Base-by-base conservation (phyloP, 1,139 yeast species). In the Geotrichum carabidarum region DNA sequence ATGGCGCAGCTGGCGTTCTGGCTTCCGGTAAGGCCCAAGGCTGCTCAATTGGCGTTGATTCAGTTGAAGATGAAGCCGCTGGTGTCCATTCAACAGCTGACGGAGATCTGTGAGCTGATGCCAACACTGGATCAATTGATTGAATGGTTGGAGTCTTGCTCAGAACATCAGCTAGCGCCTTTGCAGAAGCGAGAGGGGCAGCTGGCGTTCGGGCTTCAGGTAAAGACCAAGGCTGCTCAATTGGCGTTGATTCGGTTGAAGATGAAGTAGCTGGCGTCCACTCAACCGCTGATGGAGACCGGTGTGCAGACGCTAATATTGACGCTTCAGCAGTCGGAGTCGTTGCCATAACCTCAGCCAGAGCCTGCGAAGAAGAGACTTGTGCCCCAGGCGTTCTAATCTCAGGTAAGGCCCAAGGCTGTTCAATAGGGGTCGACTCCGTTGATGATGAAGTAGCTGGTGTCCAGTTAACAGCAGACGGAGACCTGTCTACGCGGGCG, bases 381-480 rank as follows among this genome's bases (percentile, higher is more conserved):
- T 22, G 14, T 15, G 14, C 40, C n/a, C 15, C 34, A 32, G 51
- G 51, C 12, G 31, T 17, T 7, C 18, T 34, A 17, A 22, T 22
- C 2, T 27, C 9, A 17, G 46, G 17, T n/a, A 42, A 32, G 7
- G 53, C 38, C 53, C 53, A 50, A 12, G 53, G 50, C 9, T 37
- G 41, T 9, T 14, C 35, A 15, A 32, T 40, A 4, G 52, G 52
- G 2, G 48, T 35, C 15, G 53, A 50, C 17, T 50, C 53, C 12
- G 32, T 43, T 6, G 53, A 44, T 8, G 53, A 45, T 9, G 53
- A 36, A n/a, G 53, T 40, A 18, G 44, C 53, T 8, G 53, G 53
- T 6, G 50, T 50, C 53, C 53, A 50, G 5, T 36, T 12, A 22
- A 15, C 53, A 9, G 51, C 51, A n/a, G 47, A 43, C 3, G 51